Evolutionary conservation across 1,139 yeast genomes (phyloP), one percentile per base, ranked within the genome.

Genomic region (Pichia sp.): DNA sequence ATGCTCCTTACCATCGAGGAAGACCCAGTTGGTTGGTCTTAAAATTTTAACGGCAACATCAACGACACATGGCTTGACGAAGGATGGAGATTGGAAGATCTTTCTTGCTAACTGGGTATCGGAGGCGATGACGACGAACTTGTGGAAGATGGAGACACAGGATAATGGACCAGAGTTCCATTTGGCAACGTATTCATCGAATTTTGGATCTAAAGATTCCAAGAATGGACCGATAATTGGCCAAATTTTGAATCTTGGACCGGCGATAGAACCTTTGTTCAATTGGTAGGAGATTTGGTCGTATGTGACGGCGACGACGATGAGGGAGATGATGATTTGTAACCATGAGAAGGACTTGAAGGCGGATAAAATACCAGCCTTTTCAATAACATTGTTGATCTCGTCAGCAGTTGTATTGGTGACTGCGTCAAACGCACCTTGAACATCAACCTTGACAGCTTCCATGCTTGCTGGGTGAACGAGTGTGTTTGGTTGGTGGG

Each of bases 1-100:
- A 63, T 93, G 99, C 30, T 82, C 94, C 72, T 90, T 89, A 58
- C 99, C 99, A 64, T 93, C 99, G 62, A 90, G 71, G 67, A 93
- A 93, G 42, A 93, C 99, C 99, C 99, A 93, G 73, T 91, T 93
- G 44, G 93, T 76, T 39, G 98, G 97, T 68, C 98, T 81, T 62
- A 93, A 74, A 58, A 93, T 88, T 71, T 91, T 93, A 57, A 82
- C 75, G 19, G 98, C 99, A 47, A 90, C 98, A 65, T 93, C 99
- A 55, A 93, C 99, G 52, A 93, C 96, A 73, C 99, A 93, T 8
- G 99, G 99, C 67, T 90, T 90, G 51, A 89, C 97, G 63, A 76
- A 93, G 50, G 80, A 76, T 32, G 97, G 96, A 27, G 96, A 82
- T 60, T 81, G 83, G 59, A 93, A 76, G 53, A 90, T 83, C 63